Evolutionary conservation across 2,329 filamentous ascomycete genomes (phyloP).

Genomic region (Diaporthe batatas): DNA sequence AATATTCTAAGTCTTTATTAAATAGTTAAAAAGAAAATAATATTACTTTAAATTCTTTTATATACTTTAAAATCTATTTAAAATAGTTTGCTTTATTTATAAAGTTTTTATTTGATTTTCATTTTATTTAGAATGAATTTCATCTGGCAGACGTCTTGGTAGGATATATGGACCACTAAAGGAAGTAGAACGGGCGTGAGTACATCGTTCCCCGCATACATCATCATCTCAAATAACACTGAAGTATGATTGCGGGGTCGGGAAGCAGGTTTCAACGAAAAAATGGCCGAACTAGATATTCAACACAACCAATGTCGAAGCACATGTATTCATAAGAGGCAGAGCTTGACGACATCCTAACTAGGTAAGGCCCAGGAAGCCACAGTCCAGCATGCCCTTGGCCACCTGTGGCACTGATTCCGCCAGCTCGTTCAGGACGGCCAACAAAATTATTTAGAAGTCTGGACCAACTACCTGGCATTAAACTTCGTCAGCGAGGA

Average conservation of each 20-base stretch:
- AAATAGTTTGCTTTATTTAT: too few relatives aligned
- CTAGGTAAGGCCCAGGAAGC: neutral
- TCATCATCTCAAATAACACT: too few relatives aligned
- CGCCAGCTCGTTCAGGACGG: neutral
- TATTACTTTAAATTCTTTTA: too few relatives aligned
- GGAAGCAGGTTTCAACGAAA: neutral
- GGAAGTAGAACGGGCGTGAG: neutral
- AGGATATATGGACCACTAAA: neutral
- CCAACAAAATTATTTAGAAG: neutral
- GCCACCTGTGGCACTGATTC: neutral
- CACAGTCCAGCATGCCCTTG: neutral
- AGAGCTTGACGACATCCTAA: neutral
- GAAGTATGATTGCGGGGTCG: too few relatives aligned
- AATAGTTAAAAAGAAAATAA: too few relatives aligned
- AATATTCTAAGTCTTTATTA: too few relatives aligned
- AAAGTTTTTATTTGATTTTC: too few relatives aligned
- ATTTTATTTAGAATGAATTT: too few relatives aligned
- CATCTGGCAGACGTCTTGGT: neutral
- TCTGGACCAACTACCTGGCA: conserved; percentile 20
- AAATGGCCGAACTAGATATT: neutral
- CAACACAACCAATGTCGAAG: neutral
- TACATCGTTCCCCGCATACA: neutral
- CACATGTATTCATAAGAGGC: conserved; percentile 1
- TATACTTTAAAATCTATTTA: too few relatives aligned
- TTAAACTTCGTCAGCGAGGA: conserved; percentile 5